Evolutionary conservation across 306 rosid species (phyloP), one percentile per base, ranked within the genome.

Genomic region (Corylus americana): DNA sequence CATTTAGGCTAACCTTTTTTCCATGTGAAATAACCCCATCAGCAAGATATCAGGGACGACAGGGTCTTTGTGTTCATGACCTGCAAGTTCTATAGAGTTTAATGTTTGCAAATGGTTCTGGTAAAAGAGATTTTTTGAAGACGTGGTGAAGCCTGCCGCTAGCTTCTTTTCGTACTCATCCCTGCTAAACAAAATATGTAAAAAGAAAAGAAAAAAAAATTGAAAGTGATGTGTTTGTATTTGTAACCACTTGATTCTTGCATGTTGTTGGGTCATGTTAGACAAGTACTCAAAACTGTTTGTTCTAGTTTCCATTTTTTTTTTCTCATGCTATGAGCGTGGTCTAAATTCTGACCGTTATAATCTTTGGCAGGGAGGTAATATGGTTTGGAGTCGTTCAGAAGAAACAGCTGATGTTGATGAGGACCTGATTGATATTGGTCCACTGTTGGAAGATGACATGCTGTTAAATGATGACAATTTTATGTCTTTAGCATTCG

Each of bases 401-500:
- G 98, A 89, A 83, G 91, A 88, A 78, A 81, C 87, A 4, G 82
- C 76, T 11, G 87, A 89, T 74, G 91, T 82, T 39, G 85, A 88
- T 61, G 98, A 93, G 81, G 92, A 90, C 63, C 79, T 89, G 84
- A 85, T 91, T 72, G 92, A 91, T 74, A 84, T 91, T 64, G 98
- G 91, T 79, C 78, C 86, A 68, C 87, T 91, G 70, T 76, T 91
- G 90, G 95, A 93, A 39, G 98, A 93, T 47, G 96, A 93, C 75
- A 81, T 85, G 74, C 87, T 91, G 73, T 79, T 90, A 86, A 93
- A 90, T 49, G 98, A 93, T 47, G 93, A 92, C 5, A 83, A 88
- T 82, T 90, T 91, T 81, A 82, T 89, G 84, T 90, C 97, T 51
- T 80, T 90, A 70, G 93, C 97, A 84, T 90, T 84, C 86, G 86